phyloP scores from a whole-genome alignment of 768 basidiomycete species.

The Royoungia palumana region DNA sequence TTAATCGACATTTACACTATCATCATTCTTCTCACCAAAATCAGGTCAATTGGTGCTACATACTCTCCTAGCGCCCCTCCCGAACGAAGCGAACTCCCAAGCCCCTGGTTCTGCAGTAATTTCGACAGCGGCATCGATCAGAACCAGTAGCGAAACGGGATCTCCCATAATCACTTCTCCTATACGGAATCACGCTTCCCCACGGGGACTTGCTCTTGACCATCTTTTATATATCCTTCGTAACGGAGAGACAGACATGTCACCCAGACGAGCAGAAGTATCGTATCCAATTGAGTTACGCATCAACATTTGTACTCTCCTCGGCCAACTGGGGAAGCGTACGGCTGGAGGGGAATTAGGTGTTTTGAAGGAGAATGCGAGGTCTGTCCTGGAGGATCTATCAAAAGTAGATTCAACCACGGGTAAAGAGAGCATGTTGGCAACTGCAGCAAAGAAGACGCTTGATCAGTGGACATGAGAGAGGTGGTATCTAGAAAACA shows the following conservation, averaged over 20 bases:
- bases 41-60: conserved; percentile 62
- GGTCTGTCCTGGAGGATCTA: conserved; percentile 51
- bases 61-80: conserved; percentile 52
- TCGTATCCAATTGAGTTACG: conserved; percentile 74
- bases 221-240: conserved; percentile 62
- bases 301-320: conserved; percentile 69
- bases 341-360: conserved; percentile 45
- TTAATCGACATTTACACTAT: neutral
- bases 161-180: conserved; percentile 48
- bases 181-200: conserved; percentile 35
- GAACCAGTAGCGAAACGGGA: conserved; percentile 40
- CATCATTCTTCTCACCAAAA: conserved; percentile 6
- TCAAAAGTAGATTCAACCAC: conserved; percentile 33
- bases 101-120: conserved; percentile 32
- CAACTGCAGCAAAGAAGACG: conserved; percentile 39
- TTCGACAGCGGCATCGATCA: conserved; percentile 35
- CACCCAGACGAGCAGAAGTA: conserved; percentile 30
- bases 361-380: conserved; percentile 48
- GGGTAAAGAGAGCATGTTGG: conserved; percentile 34
- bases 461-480: conserved; percentile 39
- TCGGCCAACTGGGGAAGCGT: conserved; percentile 60
- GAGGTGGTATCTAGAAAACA: neutral
- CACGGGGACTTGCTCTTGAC: conserved; percentile 60
- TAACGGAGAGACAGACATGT: conserved; percentile 33
- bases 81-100: conserved; percentile 36